Evolutionary conservation across 208 protist genomes (phyloP), one percentile per base, ranked within the genome.

Genomic region (Acanthamoeba divionensis): DNA sequence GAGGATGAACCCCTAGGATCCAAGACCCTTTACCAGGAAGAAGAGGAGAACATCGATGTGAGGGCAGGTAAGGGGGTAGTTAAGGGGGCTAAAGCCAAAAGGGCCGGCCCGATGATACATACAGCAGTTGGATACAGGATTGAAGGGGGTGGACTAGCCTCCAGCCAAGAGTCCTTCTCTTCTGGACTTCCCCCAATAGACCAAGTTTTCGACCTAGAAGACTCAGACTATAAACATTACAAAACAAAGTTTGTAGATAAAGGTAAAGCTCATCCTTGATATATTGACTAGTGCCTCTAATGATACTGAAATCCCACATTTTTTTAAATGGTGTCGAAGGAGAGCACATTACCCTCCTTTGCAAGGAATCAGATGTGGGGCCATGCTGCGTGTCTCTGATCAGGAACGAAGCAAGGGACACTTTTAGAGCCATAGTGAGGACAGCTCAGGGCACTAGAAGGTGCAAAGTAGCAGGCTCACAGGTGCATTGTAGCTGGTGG

Each of bases 1-100:
- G n/a, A n/a, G n/a, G n/a, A n/a, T n/a, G n/a, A n/a, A n/a, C n/a
- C n/a, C n/a, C n/a, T n/a, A n/a, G n/a, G n/a, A n/a, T n/a, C n/a
- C n/a, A n/a, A n/a, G n/a, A n/a, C n/a, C n/a, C n/a, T n/a, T n/a
- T n/a, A n/a, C n/a, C n/a, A n/a, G n/a, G n/a, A n/a, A n/a, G n/a
- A n/a, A n/a, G n/a, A n/a, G n/a, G n/a, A n/a, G n/a, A n/a, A n/a
- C n/a, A n/a, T n/a, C n/a, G n/a, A n/a, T n/a, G n/a, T n/a, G n/a
- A n/a, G n/a, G n/a, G n/a, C n/a, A n/a, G n/a, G n/a, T n/a, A 89
- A 89, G 60, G 82, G 48, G 26, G 57, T 63, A 3, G 62, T 69
- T 15, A 85, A 31, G 24, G 75, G 54, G 4, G 75, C 45, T 21
- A 65, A 21, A 13, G 24, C 50, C 8, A 66, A 65, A 24, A 5